A percentile compares a stretch with the other conserved stretches of the same genome.
Conservation (phyloP, 257 asterid genomes). For the Knoxia roxburghii region DNA sequence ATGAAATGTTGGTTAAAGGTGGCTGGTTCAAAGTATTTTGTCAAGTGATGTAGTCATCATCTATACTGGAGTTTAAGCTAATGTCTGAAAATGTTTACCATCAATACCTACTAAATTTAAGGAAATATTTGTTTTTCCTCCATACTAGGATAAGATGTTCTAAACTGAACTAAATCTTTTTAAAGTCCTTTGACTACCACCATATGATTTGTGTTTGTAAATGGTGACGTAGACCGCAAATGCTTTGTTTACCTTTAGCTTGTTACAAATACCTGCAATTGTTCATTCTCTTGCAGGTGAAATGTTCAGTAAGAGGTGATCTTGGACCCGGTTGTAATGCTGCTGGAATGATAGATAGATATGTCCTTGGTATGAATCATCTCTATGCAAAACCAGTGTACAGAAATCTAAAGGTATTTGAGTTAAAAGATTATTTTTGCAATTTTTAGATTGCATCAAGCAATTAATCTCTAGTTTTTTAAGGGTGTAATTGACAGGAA, state of each 20-base stretch:
- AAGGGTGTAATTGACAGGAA: constrained; percentile 35
- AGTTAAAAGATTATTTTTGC: constrained; percentile 11
- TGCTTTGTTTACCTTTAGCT: background rate
- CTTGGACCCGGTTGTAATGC: constrained; percentile 84
- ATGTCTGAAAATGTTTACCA: background rate
- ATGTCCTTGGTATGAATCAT: constrained; percentile 63
- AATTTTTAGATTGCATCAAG: constrained; percentile 13
- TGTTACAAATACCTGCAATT: background rate
- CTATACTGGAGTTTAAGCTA: background rate
- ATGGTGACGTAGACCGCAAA: background rate
- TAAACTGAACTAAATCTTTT: background rate
- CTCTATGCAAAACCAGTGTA: constrained; percentile 68
- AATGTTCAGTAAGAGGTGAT: constrained; percentile 76
- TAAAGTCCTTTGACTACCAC: background rate
- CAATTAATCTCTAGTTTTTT: constrained; percentile 15
- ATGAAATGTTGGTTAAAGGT: background rate
- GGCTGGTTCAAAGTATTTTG: background rate
- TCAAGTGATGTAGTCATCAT: background rate
- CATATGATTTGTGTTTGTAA: background rate
- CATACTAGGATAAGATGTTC: background rate
- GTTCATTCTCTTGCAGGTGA: constrained; percentile 43
- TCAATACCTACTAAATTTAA: background rate
- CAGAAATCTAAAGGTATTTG: constrained; percentile 63
- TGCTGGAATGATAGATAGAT: constrained; percentile 83
- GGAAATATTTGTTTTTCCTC: background rate